Evolutionary conservation across 2,329 filamentous ascomycete genomes (phyloP).

Genomic region (Neonectria neomacrospora): DNA sequence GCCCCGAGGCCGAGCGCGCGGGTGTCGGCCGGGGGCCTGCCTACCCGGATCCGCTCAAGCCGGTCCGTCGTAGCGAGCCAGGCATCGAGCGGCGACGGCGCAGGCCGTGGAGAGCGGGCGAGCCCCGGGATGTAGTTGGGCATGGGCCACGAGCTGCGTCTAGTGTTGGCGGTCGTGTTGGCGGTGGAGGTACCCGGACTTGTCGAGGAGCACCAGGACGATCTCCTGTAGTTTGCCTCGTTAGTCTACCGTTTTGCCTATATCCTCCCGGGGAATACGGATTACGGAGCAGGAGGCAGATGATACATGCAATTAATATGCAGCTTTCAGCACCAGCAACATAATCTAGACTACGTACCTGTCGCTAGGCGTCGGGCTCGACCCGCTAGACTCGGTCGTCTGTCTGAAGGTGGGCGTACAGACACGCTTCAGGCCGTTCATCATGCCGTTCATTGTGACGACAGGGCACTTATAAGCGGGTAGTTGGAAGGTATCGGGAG

Average conservation of each 20-base stretch:
- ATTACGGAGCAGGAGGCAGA: not conserved
- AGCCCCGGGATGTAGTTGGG: not conserved
- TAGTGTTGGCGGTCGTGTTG: not conserved
- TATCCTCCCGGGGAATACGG: not conserved
- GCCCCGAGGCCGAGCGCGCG: constrained; percentile 14
- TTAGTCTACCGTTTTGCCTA: constrained; percentile 1
- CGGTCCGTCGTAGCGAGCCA: constrained; percentile 21
- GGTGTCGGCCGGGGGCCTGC: constrained; percentile 16
- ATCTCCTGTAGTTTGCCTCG: constrained; percentile 1
- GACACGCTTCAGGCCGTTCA: constrained; percentile 14
- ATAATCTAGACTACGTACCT: not conserved
- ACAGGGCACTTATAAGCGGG: not conserved
- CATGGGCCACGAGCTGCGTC: constrained; percentile 18
- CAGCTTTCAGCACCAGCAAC: not conserved
- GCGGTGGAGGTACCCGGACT: not conserved
- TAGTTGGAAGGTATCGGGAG: constrained; percentile 1
- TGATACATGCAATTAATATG: constrained; percentile 1
- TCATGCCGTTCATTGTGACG: not conserved
- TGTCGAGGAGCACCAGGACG: not conserved
- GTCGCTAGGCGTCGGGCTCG: constrained; percentile 6
- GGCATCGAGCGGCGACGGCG: not conserved
- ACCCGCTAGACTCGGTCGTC: constrained; percentile 9
- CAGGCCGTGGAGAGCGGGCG: not conserved
- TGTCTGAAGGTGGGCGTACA: constrained; percentile 6
- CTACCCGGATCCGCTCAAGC: constrained; percentile 23